phyloP scores from a whole-genome alignment of 2,329 filamentous ascomycete genomes.

The Penicillium vulpinum region DNA sequence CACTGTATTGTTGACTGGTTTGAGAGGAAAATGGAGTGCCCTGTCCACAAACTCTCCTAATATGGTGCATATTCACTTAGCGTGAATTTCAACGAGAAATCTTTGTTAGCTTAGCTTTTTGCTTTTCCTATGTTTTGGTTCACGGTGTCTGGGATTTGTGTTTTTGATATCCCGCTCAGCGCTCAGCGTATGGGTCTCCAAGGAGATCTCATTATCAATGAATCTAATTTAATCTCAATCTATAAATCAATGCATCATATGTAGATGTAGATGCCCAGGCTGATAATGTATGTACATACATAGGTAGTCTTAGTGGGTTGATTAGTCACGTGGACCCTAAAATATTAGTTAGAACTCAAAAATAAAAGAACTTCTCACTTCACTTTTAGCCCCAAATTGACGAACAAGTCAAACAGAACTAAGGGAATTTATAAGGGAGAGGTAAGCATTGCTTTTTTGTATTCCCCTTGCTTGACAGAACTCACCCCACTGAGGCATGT shows the following conservation, averaged over 20 bases:
- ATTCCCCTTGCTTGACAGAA: background rate
- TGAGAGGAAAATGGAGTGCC: constrained; percentile 59
- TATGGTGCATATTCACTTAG: background rate
- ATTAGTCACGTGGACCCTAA: constrained; percentile 7
- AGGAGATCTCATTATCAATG: background rate
- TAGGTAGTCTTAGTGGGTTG: no score
- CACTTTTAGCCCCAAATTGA: background rate
- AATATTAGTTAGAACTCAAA: background rate
- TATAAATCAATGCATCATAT: background rate
- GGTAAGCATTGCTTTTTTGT: background rate
- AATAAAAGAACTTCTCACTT: background rate
- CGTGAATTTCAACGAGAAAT: constrained; percentile 13
- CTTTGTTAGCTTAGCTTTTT: constrained; percentile 1
- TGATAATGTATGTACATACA: no score
- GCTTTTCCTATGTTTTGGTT: background rate
- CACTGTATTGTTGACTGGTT: constrained; percentile 63
- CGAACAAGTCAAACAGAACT: background rate
- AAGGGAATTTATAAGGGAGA: background rate
- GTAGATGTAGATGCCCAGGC: background rate
- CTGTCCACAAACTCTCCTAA: constrained; percentile 55
- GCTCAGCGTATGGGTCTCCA: background rate
- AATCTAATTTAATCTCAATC: background rate
- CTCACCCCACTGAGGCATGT: background rate
- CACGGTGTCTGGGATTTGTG: constrained; percentile 2
- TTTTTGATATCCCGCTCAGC: constrained; percentile 13